Conservation (phyloP, 2,329 filamentous ascomycete species). For the Albophoma yamanashiensis region DNA sequence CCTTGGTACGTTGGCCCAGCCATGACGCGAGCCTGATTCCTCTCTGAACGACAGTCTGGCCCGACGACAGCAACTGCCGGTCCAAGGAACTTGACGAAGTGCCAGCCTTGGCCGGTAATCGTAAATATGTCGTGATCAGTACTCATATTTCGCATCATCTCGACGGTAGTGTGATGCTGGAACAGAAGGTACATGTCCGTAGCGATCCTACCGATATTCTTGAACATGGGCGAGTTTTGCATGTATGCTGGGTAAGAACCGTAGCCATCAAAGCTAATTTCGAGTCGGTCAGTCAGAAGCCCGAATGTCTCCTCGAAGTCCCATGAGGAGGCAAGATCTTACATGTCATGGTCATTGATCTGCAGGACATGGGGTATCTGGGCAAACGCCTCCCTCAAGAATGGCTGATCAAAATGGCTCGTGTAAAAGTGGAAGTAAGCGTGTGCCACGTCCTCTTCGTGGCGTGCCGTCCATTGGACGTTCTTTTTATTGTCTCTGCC, state of each 20-base stretch:
- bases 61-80: constrained; percentile 85
- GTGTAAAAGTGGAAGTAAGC: constrained; percentile 99
- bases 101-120: constrained; percentile 94
- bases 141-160: constrained; percentile 80
- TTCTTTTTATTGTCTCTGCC: constrained; percentile 90
- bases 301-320: neutral
- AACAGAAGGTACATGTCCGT: constrained; percentile 98
- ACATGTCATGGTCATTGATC: constrained; percentile 97
- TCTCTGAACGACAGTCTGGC: constrained; percentile 83
- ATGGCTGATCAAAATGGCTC: constrained; percentile 94
- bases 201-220: constrained; percentile 90
- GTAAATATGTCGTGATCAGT: constrained; percentile 91
- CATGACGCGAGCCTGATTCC: constrained; percentile 84
- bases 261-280: constrained; percentile 78
- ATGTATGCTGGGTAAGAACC: constrained; percentile 97
- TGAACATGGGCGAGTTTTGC: constrained; percentile 96
- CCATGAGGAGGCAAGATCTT: constrained; percentile 30
- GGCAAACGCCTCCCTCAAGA: constrained; percentile 87
- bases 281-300: neutral
- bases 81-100: constrained; percentile 94
- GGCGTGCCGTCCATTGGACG: constrained; percentile 81
- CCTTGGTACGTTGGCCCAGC: constrained; percentile 96
- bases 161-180: constrained; percentile 93
- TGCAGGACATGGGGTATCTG: constrained; percentile 92
- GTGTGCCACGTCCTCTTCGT: constrained; percentile 91